These are phyloP conservation scores for Odonthalia washingtoniensis DNA, from an alignment of 31 red algal genomes.

Conservation along the genomic window DNA sequence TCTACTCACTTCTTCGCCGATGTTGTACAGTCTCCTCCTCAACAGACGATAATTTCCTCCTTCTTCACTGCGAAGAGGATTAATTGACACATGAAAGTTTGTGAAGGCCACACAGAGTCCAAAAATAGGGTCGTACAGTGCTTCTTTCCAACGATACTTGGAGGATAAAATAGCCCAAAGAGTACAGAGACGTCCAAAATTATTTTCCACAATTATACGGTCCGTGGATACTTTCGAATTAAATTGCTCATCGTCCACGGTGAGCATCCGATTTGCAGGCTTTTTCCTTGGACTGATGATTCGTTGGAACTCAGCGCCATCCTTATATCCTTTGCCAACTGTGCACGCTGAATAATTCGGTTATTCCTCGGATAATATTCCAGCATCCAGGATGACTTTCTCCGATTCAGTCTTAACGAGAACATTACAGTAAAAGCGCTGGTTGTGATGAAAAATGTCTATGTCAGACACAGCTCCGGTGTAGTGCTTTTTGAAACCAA, in stretches of 20 bases:
- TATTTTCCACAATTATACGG: background rate
- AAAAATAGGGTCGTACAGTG: background rate
- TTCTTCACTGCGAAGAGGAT: background rate
- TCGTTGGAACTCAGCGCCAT: too few relatives aligned
- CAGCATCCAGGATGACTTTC: too few relatives aligned
- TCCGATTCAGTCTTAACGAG: too few relatives aligned
- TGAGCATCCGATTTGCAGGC: background rate
- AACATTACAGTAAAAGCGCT: too few relatives aligned
- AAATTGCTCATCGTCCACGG: background rate
- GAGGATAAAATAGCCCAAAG: background rate
- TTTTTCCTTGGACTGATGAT: background rate
- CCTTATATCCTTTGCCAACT: too few relatives aligned
- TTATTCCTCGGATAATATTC: too few relatives aligned
- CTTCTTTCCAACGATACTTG: slow-evolving; percentile 4
- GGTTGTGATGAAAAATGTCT: too few relatives aligned
- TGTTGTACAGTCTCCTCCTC: background rate
- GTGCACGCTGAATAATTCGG: too few relatives aligned
- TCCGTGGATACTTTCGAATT: background rate
- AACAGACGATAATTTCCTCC: background rate
- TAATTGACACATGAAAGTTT: background rate
- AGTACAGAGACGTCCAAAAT: background rate
- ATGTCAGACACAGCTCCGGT: too few relatives aligned
- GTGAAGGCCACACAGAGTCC: background rate
- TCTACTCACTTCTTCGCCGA: background rate
- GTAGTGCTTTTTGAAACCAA: too few relatives aligned